phyloP scores from a whole-genome alignment of 768 basidiomycete genomes.

The Cyclocybe aegerita region DNA sequence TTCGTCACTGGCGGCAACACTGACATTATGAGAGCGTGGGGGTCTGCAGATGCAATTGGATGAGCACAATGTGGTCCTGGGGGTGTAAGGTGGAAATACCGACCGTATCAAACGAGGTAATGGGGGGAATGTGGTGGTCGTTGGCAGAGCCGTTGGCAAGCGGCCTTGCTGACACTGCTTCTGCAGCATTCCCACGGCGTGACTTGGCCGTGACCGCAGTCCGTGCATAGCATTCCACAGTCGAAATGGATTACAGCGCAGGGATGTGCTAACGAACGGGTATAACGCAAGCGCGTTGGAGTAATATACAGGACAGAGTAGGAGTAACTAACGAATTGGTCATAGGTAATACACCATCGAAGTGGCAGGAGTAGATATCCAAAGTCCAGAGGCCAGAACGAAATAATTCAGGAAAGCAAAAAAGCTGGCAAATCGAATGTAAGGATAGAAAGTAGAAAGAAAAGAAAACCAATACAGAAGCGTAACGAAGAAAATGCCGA shows the following conservation, averaged over 20 bases:
- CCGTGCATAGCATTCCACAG: not conserved
- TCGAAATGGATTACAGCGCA: not conserved
- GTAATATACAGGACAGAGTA: constrained; percentile 10
- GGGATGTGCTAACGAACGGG: constrained; percentile 4
- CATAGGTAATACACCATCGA: not conserved
- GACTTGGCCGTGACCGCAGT: constrained; percentile 14
- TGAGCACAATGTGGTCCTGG: not conserved
- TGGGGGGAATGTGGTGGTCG: constrained; percentile 21
- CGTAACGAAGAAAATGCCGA: constrained; percentile 6
- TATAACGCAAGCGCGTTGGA: constrained; percentile 2
- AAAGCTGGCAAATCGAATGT: constrained; percentile 1
- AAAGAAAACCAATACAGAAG: constrained; percentile 3
- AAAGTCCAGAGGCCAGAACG: not conserved
- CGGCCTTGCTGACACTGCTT: constrained; percentile 12
- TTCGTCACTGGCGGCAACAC: constrained; percentile 16
- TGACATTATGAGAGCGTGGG: constrained; percentile 37
- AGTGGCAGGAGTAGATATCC: too few species aligned
- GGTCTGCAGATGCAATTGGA: constrained; percentile 20
- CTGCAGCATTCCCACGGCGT: constrained; percentile 29
- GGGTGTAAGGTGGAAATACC: constrained; percentile 10
- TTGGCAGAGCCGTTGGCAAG: constrained; percentile 26
- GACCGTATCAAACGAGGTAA: constrained; percentile 42
- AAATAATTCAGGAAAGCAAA: constrained; percentile 16
- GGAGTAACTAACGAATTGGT: not conserved
- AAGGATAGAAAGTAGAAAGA: constrained; percentile 7